Conservation (phyloP, 108 stramenopile species). For the Stephanodiscus minutulus region DNA sequence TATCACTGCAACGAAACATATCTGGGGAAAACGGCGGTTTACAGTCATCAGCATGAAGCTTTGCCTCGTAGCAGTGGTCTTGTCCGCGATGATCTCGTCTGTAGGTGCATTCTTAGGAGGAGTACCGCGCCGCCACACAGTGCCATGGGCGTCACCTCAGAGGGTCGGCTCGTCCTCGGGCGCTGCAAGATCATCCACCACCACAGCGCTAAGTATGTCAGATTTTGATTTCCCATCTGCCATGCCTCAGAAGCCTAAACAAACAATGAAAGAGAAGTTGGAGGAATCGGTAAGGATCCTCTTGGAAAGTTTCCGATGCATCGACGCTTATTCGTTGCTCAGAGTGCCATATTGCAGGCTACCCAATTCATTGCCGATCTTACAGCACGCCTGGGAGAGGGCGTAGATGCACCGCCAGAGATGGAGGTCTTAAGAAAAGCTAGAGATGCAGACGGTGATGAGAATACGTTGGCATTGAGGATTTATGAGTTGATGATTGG, state of each 20-base stretch:
- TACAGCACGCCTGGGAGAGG: conserved; percentile 49
- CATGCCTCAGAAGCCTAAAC: conserved; percentile 71
- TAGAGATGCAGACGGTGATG: conserved; percentile 38
- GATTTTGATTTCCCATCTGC: conserved; percentile 72
- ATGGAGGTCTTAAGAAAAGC: conserved; percentile 53
- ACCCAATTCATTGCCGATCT: conserved; percentile 63
- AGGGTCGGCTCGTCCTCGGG: background rate
- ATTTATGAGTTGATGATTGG: conserved; percentile 80
- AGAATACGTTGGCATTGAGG: conserved; percentile 38
- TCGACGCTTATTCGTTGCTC: background rate
- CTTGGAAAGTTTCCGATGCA: background rate
- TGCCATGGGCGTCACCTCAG: background rate
- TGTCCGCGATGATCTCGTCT: background rate
- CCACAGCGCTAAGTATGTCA: conserved; percentile 43
- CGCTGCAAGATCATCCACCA: background rate
- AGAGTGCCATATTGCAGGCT: conserved; percentile 1
- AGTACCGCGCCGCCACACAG: background rate
- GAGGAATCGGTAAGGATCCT: conserved; percentile 35
- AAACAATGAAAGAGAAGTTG: conserved; percentile 59
- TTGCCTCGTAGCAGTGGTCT: background rate
- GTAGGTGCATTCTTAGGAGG: background rate
- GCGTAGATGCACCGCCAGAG: conserved; percentile 62
- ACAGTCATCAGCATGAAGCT: background rate
- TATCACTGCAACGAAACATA: too few relatives aligned
- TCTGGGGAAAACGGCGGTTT: too few relatives aligned